Evolutionary conservation across 768 basidiomycete genomes (phyloP), one percentile per base, ranked within the genome.

Genomic region (Tephrocybe sp.): DNA sequence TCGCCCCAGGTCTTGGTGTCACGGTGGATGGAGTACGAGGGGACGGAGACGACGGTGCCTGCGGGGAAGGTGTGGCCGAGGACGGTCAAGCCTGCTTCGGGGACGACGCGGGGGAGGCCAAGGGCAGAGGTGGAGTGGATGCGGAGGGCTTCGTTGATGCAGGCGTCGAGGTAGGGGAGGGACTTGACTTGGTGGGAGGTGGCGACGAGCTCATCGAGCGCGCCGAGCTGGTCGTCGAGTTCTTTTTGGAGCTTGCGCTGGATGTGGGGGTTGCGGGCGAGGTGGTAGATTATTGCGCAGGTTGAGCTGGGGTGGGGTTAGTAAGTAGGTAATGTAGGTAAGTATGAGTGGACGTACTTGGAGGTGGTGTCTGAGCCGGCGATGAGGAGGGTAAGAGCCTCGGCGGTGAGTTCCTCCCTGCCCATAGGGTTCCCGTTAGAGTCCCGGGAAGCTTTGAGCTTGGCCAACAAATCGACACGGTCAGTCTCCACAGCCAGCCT

Each of bases 301-400:
- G 89, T 89, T 15, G 92, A 93, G 71, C 90, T 92, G 51, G 39
- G 30, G 19, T 2, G 18, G 30, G 21, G 21, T 11, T 40, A 12
- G 6, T 9, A 5, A 18, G 6, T 37, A 9, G 37, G 21, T 26
- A 19, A 28, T 4, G 7, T 24, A 19, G 19, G 15, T 5, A 28
- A 15, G 9, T 2, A 18, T 62, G 16, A 37, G 32, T 19, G 18
- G n/a, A n/a, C 84, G 52, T 57, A 91, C 89, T 96, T 97, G 38
- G 92, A 93, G 0, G 94, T 96, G 1, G 93, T 97, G 60, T 97
- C 93, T 3, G 87, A 89, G 1, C 92, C 92, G 5, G 91, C 91
- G 55, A 94, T 92, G 15, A 94, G 76, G 40, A 92, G 81, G 1
- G 92, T 92, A 16, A 90, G 67, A 37, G 88, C 87, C 70, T 97